Evolutionary conservation across 768 basidiomycete species (phyloP).

Genomic region (Boletales sp.): DNA sequence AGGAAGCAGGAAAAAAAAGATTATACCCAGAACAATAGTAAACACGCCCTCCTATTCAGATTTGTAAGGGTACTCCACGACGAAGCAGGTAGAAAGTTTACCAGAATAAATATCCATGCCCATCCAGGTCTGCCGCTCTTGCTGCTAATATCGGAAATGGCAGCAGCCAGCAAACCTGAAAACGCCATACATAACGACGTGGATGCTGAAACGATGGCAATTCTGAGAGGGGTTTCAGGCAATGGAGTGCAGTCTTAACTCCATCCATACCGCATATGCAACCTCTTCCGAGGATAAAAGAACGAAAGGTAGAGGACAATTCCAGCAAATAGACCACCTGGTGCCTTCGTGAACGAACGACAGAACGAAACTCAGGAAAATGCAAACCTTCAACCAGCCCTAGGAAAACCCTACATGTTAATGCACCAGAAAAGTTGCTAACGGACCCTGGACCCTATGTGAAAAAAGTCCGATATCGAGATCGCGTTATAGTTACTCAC

Average conservation of each 20-base stretch:
- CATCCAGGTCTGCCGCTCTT: constrained; percentile 50
- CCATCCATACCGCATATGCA: constrained; percentile 20
- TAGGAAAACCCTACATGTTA: constrained; percentile 44
- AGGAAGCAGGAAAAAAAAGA: constrained; percentile 49
- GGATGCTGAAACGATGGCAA: constrained; percentile 37
- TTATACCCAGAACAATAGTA: constrained; percentile 54
- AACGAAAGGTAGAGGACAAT: constrained; percentile 55
- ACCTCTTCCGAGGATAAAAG: constrained; percentile 35
- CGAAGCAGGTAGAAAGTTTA: constrained; percentile 14
- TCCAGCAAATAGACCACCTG: constrained; percentile 57
- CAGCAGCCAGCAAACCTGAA: constrained; percentile 61
- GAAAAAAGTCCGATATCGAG: not conserved
- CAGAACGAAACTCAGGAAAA: not conserved
- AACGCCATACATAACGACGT: constrained; percentile 58
- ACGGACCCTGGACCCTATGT: constrained; percentile 34
- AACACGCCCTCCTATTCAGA: constrained; percentile 52
- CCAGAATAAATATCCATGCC: constrained; percentile 59
- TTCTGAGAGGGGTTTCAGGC: constrained; percentile 17
- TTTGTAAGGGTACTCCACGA: not conserved
- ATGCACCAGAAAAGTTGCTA: constrained; percentile 49
- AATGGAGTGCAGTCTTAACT: not conserved
- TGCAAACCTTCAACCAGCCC: constrained; percentile 57
- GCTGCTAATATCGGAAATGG: constrained; percentile 53
- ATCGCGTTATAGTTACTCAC: constrained; percentile 21
- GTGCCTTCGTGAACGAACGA: constrained; percentile 3